A percentile compares a stretch with the other conserved stretches of the same genome.
Conservation (phyloP, 495 filamentous ascomycete genomes). For the Aspergillus cristatus region DNA sequence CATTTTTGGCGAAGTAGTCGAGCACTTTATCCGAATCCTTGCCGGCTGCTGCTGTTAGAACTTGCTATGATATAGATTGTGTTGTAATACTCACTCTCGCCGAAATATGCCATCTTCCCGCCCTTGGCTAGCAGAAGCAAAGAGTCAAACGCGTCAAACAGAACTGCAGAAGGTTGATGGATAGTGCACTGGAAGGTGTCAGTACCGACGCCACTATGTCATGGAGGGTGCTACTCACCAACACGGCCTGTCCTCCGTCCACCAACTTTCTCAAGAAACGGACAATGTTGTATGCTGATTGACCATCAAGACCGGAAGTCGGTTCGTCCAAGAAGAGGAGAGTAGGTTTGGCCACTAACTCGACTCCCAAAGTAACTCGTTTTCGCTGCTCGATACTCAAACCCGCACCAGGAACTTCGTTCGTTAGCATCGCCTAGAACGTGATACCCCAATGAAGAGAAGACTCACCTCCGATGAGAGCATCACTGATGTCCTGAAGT, state of each 20-base stretch:
- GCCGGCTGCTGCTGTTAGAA: slow-evolving; percentile 45
- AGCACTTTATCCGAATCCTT: slow-evolving; percentile 47
- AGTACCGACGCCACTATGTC: not conserved
- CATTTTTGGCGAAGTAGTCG: slow-evolving; percentile 45
- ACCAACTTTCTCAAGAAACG: slow-evolving; percentile 80
- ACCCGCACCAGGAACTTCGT: slow-evolving; percentile 51
- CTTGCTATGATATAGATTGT: not conserved
- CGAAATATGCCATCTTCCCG: slow-evolving; percentile 48
- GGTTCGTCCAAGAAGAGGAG: slow-evolving; percentile 59
- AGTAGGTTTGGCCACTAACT: slow-evolving; percentile 57
- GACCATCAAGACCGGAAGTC: slow-evolving; percentile 56
- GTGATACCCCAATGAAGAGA: too few relatives aligned
- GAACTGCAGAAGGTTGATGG: slow-evolving; percentile 75
- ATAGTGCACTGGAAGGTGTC: slow-evolving; percentile 56
- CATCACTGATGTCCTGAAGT: slow-evolving; percentile 33
- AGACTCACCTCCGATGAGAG: slow-evolving; percentile 54
- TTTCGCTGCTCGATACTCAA: slow-evolving; percentile 84
- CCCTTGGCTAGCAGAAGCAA: slow-evolving; percentile 42
- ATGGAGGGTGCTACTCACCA: slow-evolving; percentile 34
- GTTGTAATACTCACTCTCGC: slow-evolving; percentile 47
- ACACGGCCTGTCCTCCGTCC: slow-evolving; percentile 73
- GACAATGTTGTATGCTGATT: slow-evolving; percentile 52
- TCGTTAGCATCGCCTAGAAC: slow-evolving; percentile 5
- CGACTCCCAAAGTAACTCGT: slow-evolving; percentile 78
- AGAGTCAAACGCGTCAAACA: slow-evolving; percentile 43